Base-by-base conservation (phyloP, 441 rosid species). In the Daphne laureola region DNA sequence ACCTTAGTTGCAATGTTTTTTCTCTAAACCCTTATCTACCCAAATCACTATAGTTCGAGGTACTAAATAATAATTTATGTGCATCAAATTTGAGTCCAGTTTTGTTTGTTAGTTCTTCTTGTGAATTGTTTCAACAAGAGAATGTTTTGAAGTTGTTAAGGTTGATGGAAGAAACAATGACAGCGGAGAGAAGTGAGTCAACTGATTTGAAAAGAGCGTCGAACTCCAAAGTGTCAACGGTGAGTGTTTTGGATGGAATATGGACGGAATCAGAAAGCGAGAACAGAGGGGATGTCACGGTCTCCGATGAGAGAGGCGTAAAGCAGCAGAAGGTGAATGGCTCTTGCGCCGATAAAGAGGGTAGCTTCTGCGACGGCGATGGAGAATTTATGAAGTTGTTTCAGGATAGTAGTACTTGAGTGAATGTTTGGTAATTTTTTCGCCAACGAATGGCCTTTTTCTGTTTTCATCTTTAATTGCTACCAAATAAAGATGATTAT, bases 141-240 rank as follows among this genome's bases (percentile, higher is more conserved):
- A 62, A 61, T 8, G 43, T 80, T 63, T 43, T 47, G 2, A 49
- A 55, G 21, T 76, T 84, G 68, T 69, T 59, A 17, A 55, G 57
- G 23, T 59, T 64, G 18, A 17, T 78, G 66, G 69, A 67, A 56
- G 80, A 74, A 55, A 72, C 70, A 73, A 69, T 61, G 67, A 73
- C 62, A 50, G 72, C 53, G 61, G 73, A 59, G 43, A 64, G 53
- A 49, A 51, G 61, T 53, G 75, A 68, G 46, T 71, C 79, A 25
- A n/a, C n/a, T n/a, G 51, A 46, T 16, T 45, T 63, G 14, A 73
- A 77, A 8, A 54, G 46, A 25, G 21, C 59, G 36, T 72, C 77
- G 1, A 73, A 71, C 62, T 70, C 76, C 4, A 72, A 72, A 74
- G 2, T 21, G 2, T 80, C 86, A 0, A 78, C 86, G 41, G 45